Evolutionary conservation across 306 rosid species (phyloP).

Genomic region (Hippophae rhamnoides): DNA sequence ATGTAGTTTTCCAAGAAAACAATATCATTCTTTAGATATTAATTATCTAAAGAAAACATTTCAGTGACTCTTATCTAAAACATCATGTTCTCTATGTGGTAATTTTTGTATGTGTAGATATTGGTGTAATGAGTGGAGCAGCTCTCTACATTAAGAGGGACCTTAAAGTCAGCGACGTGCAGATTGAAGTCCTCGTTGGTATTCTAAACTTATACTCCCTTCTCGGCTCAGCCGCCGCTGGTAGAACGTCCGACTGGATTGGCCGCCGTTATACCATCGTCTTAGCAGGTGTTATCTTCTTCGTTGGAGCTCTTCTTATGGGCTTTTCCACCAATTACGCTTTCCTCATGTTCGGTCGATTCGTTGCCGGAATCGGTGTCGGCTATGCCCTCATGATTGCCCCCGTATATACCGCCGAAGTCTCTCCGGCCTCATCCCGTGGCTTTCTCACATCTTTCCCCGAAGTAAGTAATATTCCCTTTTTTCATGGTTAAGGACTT

Average conservation of each 20-base stretch:
- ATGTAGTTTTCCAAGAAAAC: too few relatives aligned
- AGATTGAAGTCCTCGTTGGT: constrained; percentile 54
- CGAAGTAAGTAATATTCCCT: constrained; percentile 30
- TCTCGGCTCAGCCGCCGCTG: constrained; percentile 60
- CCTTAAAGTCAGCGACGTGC: constrained; percentile 33
- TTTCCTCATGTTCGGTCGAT: constrained; percentile 78
- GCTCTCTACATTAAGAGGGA: constrained; percentile 43
- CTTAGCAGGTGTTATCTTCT: constrained; percentile 48
- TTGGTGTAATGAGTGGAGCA: constrained; percentile 97
- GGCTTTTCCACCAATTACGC: constrained; percentile 65
- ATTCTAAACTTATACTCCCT: constrained; percentile 64
- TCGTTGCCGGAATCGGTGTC: constrained; percentile 68
- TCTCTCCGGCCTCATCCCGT: constrained; percentile 69
- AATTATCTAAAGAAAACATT: too few relatives aligned
- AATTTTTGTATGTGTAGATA: constrained; percentile 30
- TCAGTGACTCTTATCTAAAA: too few relatives aligned
- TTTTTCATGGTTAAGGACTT: not conserved
- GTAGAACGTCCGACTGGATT: constrained; percentile 81
- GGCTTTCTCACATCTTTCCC: constrained; percentile 82
- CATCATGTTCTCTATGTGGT: too few relatives aligned
- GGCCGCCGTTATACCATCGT: constrained; percentile 84
- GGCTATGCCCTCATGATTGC: constrained; percentile 78
- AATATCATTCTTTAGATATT: too few relatives aligned
- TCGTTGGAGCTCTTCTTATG: constrained; percentile 70
- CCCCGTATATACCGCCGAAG: constrained; percentile 75